A percentile compares a stretch with the other conserved stretches of the same genome.
Evolutionary conservation across 257 asterid species (phyloP).

Genomic region (Solanum chiquidenum): DNA sequence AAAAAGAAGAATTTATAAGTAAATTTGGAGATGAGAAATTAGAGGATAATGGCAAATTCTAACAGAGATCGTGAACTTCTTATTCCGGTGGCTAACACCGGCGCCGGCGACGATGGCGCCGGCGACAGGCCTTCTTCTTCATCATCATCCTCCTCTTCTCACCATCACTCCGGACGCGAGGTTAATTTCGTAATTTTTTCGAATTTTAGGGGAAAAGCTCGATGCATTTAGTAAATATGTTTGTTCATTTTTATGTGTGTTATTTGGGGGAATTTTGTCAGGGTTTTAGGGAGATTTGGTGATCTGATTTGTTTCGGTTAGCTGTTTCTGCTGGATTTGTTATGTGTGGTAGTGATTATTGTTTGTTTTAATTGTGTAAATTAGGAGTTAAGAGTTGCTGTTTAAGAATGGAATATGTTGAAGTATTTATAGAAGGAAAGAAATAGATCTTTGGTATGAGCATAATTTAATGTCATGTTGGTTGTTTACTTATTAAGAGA

Average conservation of each 20-base stretch:
- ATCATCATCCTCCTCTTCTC: conserved; percentile 49
- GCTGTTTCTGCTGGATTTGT: neutral
- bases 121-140: conserved; percentile 45
- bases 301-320: neutral
- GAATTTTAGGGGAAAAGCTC: neutral
- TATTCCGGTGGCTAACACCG: conserved; percentile 71
- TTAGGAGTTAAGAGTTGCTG: neutral
- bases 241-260: neutral
- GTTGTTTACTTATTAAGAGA: neutral
- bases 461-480: neutral
- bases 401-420: neutral
- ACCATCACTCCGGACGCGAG: conserved; percentile 74
- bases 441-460: neutral
- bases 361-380: neutral
- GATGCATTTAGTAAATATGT: neutral
- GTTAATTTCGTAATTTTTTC: conserved; percentile 7
- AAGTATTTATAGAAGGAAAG: neutral
- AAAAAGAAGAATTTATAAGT: neutral
- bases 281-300: neutral
- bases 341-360: neutral
- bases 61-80: conserved; percentile 90
- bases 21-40: conserved; percentile 85
- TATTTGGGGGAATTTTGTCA: neutral
- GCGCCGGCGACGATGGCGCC: conserved; percentile 28
- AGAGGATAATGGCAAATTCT: conserved; percentile 27